Evolutionary conservation across 208 protist genomes (phyloP), one percentile per base, ranked within the genome.

Genomic region (Acanthamoeba quina): DNA sequence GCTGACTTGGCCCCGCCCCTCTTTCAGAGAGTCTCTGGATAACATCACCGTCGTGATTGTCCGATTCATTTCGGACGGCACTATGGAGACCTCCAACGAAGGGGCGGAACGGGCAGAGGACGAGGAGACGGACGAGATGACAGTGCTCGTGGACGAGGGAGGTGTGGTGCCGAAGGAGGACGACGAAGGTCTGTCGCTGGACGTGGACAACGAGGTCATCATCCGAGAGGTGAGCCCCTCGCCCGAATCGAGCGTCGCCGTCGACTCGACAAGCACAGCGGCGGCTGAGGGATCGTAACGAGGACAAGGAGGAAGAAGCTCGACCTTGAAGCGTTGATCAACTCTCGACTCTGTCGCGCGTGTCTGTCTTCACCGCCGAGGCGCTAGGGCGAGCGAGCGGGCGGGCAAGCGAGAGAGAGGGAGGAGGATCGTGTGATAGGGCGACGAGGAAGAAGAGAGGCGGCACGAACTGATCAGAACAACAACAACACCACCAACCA

Each of bases 21-120:
- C 64, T 72, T n/a, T 1, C 82, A 90, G 82, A 19, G 88, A 92
- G 41, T 92, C 88, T 19, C 64, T 92, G 88, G 88, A 92, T 29
- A 92, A 92, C 64, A 92, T 92, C 15, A 92, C 88, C 19, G 88
- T 92, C 5, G 62, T 92, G 64, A 56, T 92, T 31, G 64, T 92
- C 21, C 82, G 82, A 90, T 68, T 90, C 49, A 68, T 49, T 31
- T 44, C 47, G 6, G 82, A 58, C 47, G n/a, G 82, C 19, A 58
- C 82, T 1, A 49, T 24, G 52, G 29, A 17, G 29, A 41, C 6
- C 56, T 52, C 54, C 24, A 26, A 60, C 34, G 47, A 92, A 2
- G 31, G 52, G 31, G 47, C 26, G 31, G 76, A 52, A 29, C 76
- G 76, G n/a, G 52, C 41, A 82, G 24, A 54, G 15, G 72, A 82